phyloP scores from a whole-genome alignment of 1,284 basidiomycete species.

The Heliocybe sulcata region DNA sequence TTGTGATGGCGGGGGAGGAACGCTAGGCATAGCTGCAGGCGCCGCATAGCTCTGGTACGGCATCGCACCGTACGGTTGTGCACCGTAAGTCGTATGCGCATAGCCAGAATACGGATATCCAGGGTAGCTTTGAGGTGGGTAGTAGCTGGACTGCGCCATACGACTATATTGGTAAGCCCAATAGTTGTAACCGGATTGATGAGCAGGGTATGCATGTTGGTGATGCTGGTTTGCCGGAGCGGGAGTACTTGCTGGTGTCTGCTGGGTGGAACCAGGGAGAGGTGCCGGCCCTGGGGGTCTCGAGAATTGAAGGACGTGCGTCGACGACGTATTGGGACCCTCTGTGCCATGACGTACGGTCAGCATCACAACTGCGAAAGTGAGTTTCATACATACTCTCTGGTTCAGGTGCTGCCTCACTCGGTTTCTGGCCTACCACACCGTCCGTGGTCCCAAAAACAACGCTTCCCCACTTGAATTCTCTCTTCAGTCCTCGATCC shows the following conservation, averaged over 20 bases:
- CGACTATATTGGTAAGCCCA: not conserved
- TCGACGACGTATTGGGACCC: not conserved
- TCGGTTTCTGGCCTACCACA: slow-evolving; percentile 56
- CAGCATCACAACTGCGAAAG: not conserved
- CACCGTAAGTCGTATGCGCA: not conserved
- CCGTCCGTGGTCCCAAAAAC: slow-evolving; percentile 47
- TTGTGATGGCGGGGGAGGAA: not conserved
- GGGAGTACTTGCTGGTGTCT: not conserved
- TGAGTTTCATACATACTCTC: slow-evolving; percentile 23
- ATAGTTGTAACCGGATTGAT: not conserved
- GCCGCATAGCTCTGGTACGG: not conserved
- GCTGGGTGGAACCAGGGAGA: not conserved
- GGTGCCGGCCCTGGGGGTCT: not conserved
- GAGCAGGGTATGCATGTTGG: not conserved
- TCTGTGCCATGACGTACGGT: not conserved
- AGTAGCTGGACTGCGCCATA: not conserved
- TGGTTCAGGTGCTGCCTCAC: slow-evolving; percentile 32
- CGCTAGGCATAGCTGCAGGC: not conserved
- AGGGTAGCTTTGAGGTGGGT: not conserved
- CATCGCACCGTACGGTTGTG: not conserved
- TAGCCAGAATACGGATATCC: not conserved
- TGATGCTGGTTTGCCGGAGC: not conserved
- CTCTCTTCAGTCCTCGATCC: slow-evolving; percentile 61
- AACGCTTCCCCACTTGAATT: slow-evolving; percentile 76
- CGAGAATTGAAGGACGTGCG: not conserved